Conservation (phyloP, 129 eudicot species). For the Chrysanthemum makinoi region DNA sequence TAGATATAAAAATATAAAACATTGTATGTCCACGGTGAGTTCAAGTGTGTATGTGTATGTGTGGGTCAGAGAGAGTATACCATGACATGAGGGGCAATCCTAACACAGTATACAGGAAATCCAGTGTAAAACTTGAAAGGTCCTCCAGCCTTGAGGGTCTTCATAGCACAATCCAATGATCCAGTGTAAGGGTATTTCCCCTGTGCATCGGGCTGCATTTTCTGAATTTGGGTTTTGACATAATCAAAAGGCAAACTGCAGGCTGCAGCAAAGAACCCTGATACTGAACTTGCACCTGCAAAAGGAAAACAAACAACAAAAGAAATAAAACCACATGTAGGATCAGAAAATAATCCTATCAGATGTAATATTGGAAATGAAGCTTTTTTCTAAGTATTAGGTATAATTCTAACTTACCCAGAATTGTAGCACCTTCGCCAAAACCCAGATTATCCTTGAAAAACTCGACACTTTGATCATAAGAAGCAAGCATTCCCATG, state of each 20-base stretch:
- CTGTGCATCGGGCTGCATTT: conserved; percentile 89
- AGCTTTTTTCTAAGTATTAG: background rate
- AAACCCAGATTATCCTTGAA: conserved; percentile 64
- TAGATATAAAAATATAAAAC: background rate
- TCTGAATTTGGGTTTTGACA: conserved; percentile 88
- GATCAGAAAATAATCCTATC: background rate
- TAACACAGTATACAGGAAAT: conserved; percentile 83
- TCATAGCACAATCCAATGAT: conserved; percentile 80
- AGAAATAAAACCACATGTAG: background rate
- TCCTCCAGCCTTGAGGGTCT: conserved; percentile 82
- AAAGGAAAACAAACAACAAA: background rate
- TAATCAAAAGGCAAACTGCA: conserved; percentile 94
- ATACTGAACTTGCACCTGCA: conserved; percentile 83
- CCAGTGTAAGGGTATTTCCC: conserved; percentile 85
- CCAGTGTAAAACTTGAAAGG: conserved; percentile 84
- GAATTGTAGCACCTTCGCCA: conserved; percentile 74
- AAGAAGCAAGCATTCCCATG: conserved; percentile 98
- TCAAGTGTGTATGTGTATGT: background rate
- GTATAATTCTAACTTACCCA: conserved; percentile 44
- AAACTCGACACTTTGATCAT: conserved; percentile 85
- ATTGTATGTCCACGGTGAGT: background rate
- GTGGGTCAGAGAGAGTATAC: conserved; percentile 39
- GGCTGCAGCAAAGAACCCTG: conserved; percentile 93
- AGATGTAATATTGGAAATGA: background rate
- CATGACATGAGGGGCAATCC: conserved; percentile 99